Base-by-base conservation (phyloP, 306 rosid genomes). In the Senna siamea region DNA sequence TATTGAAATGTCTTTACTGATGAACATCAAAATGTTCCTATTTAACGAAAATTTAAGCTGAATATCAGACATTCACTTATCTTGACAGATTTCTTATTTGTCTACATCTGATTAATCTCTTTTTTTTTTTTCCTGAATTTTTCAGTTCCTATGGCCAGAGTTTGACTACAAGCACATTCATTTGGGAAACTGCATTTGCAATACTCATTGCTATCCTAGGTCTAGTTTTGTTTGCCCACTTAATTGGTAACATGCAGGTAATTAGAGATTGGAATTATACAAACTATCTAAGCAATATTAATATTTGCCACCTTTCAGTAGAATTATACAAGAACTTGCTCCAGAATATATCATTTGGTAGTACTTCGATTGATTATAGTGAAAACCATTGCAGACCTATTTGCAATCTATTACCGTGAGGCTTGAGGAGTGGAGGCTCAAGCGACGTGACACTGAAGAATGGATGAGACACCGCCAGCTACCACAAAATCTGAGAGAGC, bases 201-300 rank as follows among this genome's bases (percentile, higher is more conserved):
- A 88, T 91, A 75, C 85, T 91, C 72, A 82, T 93, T 72, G 87
- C 94, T 64, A 89, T 87, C 62, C 50, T 93, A 69, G 97, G 97
- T 72, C 76, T 93, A 73, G 94, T 93, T 78, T 79, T 93, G 86
- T 89, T 93, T 84, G 91, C 98, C 1, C 94, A 93, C 73, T 89
- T 93, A 60, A 93, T 93, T 47, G 98, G 98, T 69, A 93, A 93
- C 77, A 91, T 93, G 98, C 98, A 93, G 98, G 98, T 88, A 85
- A 7, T 37, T 20, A 55, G 18, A 20, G 64, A 59, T 63, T 70
- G 55, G 14, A 46, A 56, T 26, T 26, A 26, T 58, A 14, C 40
- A 30, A 58, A 58, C 64, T 7, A 12, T 2, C 11, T 41, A 9
- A 2, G 6, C 14, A 2, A 1, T 58, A 30, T 58, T 6, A 58